phyloP scores from a whole-genome alignment of 78 protist species.

The Dictyostelium firmibasis region DNA sequence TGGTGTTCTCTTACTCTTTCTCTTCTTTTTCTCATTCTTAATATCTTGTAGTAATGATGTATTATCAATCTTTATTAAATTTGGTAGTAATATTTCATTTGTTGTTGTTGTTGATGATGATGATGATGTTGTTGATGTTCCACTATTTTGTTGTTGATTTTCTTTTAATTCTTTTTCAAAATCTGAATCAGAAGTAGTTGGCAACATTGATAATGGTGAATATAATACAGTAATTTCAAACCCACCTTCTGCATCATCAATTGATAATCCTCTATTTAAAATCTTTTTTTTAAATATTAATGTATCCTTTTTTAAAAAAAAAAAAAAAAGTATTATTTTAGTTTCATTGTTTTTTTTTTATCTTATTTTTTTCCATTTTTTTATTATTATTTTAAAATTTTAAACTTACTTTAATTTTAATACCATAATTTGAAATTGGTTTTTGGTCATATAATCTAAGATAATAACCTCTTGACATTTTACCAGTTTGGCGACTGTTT shows the following conservation, averaged over 20 bases:
- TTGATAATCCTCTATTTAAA: constrained; percentile 38
- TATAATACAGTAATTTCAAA: constrained; percentile 42
- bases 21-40: not conserved
- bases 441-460: constrained; percentile 60
- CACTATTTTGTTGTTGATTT: not conserved
- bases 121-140: not conserved
- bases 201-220: constrained; percentile 69
- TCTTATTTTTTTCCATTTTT: not conserved
- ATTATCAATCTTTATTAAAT: not conserved
- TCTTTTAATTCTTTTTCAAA: not conserved
- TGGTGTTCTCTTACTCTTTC: constrained; percentile 17
- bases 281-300: constrained; percentile 55
- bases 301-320: constrained; percentile 22
- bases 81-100: not conserved
- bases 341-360: no score
- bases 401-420: constrained; percentile 56
- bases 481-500: not conserved
- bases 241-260: constrained; percentile 79
- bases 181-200: constrained; percentile 35
- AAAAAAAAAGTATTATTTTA: not conserved
- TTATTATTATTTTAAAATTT: no score
- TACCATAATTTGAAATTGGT: constrained; percentile 68
- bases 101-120: not conserved
- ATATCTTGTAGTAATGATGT: not conserved
- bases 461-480: constrained; percentile 54